Evolutionary conservation across 352 stramenopile species (phyloP).

Genomic region (Pythium phragmitis): DNA sequence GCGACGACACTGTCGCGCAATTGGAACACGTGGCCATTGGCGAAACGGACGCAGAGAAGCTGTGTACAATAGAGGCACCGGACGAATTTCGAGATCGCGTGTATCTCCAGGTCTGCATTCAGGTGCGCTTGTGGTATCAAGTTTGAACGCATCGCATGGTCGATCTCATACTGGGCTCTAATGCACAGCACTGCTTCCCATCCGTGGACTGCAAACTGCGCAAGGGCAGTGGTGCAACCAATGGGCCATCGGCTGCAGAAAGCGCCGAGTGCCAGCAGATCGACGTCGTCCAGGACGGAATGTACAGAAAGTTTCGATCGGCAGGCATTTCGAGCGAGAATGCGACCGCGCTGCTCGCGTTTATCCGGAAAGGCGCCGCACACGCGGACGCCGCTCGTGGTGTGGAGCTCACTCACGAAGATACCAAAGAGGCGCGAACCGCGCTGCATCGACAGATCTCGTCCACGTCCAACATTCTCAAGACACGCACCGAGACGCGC

Average conservation of each 20-base stretch:
- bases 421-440: slow-evolving; percentile 64
- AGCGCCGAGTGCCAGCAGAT: slow-evolving; percentile 29
- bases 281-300: slow-evolving; percentile 52
- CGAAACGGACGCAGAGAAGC: background rate
- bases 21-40: slow-evolving; percentile 13
- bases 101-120: slow-evolving; percentile 71
- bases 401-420: slow-evolving; percentile 52
- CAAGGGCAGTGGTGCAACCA: slow-evolving; percentile 17
- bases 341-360: slow-evolving; percentile 47
- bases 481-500: slow-evolving; percentile 60
- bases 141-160: background rate
- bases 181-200: slow-evolving; percentile 59
- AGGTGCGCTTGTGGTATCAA: slow-evolving; percentile 33
- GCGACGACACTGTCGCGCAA: slow-evolving; percentile 18
- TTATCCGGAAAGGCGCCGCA: slow-evolving; percentile 50
- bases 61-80: slow-evolving; percentile 35
- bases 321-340: slow-evolving; percentile 52
- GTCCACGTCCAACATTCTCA: slow-evolving; percentile 52
- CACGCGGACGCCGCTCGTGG: slow-evolving; percentile 39
- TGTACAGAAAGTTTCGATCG: slow-evolving; percentile 69
- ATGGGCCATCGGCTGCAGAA: background rate
- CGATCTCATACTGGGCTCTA: background rate
- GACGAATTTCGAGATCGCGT: slow-evolving; percentile 55
- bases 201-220: slow-evolving; percentile 61
- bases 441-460: slow-evolving; percentile 63